phyloP scores from a whole-genome alignment of 257 asterid genomes.

The Solanum arcanum region DNA sequence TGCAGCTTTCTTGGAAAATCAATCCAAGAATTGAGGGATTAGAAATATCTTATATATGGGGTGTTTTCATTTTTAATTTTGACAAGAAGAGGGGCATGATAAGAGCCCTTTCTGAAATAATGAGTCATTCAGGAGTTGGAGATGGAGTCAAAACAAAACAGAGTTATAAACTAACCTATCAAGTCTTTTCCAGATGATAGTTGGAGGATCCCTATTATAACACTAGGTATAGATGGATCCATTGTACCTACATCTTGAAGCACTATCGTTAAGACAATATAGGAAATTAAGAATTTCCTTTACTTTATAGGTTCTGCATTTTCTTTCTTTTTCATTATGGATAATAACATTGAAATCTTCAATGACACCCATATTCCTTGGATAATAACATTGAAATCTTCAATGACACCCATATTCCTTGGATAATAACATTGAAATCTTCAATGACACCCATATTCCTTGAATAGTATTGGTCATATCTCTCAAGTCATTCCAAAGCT shows the following conservation, averaged over 20 bases:
- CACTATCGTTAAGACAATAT: too few species aligned
- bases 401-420: background rate
- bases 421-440: background rate
- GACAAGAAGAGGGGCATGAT: too few species aligned
- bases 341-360: too few species aligned
- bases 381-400: background rate
- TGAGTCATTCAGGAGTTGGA: background rate
- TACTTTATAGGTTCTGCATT: background rate
- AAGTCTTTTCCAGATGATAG: background rate
- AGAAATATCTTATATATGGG: too few species aligned
- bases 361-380: too few species aligned
- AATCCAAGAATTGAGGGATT: too few species aligned
- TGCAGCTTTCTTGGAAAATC: too few species aligned
- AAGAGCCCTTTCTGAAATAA: accelerated
- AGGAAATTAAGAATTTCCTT: too few species aligned
- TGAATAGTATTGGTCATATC: too few species aligned
- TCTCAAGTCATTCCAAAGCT: background rate
- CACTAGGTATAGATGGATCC: too few species aligned
- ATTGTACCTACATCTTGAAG: background rate
- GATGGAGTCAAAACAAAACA: background rate
- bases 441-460: background rate
- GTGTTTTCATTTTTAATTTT: too few species aligned
- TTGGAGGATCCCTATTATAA: background rate
- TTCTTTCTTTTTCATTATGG: background rate
- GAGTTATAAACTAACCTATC: background rate